A percentile compares a stretch with the other conserved stretches of the same genome.
phyloP scores from a whole-genome alignment of 805 yeast genomes.

The Kurtzmaniella cleridarum region DNA sequence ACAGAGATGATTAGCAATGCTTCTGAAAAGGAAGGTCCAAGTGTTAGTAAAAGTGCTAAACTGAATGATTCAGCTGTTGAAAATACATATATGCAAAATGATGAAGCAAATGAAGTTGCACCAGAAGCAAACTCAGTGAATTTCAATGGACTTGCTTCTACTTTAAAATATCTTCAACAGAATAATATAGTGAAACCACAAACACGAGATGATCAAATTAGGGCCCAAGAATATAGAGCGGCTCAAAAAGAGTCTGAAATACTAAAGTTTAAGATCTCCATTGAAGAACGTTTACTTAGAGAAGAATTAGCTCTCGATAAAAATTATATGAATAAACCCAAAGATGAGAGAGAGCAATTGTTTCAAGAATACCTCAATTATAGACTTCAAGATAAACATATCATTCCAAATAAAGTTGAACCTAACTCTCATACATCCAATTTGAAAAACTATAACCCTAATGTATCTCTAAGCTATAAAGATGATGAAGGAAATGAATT shows the following conservation, averaged over 20 bases:
- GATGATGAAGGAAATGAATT: slow-evolving; percentile 62
- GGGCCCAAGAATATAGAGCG: slow-evolving; percentile 14
- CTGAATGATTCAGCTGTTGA: not conserved
- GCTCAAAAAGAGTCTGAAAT: slow-evolving; percentile 25
- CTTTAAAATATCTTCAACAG: slow-evolving; percentile 22
- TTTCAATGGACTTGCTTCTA: slow-evolving; percentile 20
- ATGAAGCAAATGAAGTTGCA: not conserved
- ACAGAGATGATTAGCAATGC: not conserved
- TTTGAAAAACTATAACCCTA: slow-evolving; percentile 37
- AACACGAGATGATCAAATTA: slow-evolving; percentile 8
- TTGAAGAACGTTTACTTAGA: slow-evolving; percentile 28
- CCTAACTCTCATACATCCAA: slow-evolving; percentile 5
- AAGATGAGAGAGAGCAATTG: slow-evolving; percentile 21
- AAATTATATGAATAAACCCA: slow-evolving; percentile 18
- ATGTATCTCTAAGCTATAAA: slow-evolving; percentile 50
- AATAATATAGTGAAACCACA: slow-evolving; percentile 13
- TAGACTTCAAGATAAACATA: slow-evolving; percentile 20
- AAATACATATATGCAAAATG: not conserved
- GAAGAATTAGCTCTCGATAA: slow-evolving; percentile 24
- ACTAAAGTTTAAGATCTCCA: slow-evolving; percentile 21
- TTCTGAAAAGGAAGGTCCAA: not conserved
- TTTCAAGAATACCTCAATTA: slow-evolving; percentile 26
- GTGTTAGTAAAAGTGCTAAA: not conserved
- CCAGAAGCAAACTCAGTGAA: slow-evolving; percentile 5
- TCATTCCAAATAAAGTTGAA: slow-evolving; percentile 10